A percentile compares a stretch with the other conserved stretches of the same genome.
Evolutionary conservation across 1,284 basidiomycete species (phyloP).

Genomic region (Ganoderma sinense): DNA sequence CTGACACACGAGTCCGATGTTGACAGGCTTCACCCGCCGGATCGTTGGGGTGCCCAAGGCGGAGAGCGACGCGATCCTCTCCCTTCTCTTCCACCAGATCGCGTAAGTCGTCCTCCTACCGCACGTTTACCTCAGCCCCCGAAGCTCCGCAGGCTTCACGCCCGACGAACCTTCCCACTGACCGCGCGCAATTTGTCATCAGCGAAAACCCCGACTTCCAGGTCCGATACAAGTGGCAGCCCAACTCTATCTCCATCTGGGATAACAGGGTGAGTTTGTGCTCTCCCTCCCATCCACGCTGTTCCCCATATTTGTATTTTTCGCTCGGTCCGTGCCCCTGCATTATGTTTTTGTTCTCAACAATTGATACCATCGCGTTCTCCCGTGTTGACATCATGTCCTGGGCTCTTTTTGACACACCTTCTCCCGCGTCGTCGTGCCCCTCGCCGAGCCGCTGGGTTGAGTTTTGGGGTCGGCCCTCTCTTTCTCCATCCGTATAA

Average conservation of each 20-base stretch:
- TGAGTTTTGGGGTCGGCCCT: slow-evolving; percentile 1
- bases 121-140: slow-evolving; percentile 1
- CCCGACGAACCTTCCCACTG: slow-evolving; percentile 13
- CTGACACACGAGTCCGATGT: slow-evolving; percentile 9
- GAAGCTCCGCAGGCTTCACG: slow-evolving; percentile 8
- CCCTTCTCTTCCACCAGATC: slow-evolving; percentile 77
- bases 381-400: neutral
- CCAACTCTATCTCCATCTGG: slow-evolving; percentile 76
- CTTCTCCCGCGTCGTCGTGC: slow-evolving; percentile 8
- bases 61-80: slow-evolving; percentile 77
- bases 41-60: slow-evolving; percentile 82
- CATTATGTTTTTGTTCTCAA: neutral
- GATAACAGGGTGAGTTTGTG: slow-evolving; percentile 65
- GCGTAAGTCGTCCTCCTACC: slow-evolving; percentile 24
- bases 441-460: neutral
- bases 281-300: neutral
- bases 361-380: neutral
- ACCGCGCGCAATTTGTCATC: slow-evolving; percentile 19
- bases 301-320: neutral
- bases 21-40: slow-evolving; percentile 67
- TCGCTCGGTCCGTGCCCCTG: neutral
- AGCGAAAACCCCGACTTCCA: slow-evolving; percentile 74
- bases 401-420: neutral
- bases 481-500: slow-evolving; percentile 6
- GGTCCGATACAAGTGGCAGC: slow-evolving; percentile 76